Percentiles rank a stretch among this genome's conserved stretches.
phyloP scores from a whole-genome alignment of 2,329 filamentous ascomycete species.

The Cladophialophora immunda region DNA sequence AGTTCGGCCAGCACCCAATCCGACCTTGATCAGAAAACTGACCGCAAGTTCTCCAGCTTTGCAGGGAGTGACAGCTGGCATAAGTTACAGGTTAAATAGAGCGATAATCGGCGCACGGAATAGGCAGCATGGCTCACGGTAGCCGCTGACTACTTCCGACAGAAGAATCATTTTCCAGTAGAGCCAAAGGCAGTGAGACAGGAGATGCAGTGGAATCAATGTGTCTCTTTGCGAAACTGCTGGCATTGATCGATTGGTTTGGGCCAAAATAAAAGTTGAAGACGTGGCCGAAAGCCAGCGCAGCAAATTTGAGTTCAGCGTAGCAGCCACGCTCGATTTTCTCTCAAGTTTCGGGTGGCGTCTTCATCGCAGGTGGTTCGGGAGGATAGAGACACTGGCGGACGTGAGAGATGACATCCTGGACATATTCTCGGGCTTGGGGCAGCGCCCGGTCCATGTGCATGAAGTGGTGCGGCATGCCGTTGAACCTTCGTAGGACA shows the following conservation, averaged over 20 bases:
- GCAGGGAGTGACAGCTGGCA: neutral
- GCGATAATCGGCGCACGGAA: neutral
- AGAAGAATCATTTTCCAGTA: neutral
- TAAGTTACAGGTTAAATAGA: neutral
- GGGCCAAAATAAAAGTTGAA: neutral
- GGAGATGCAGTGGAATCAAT: neutral
- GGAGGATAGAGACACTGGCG: slow-evolving; percentile 36
- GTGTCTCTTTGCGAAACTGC: neutral
- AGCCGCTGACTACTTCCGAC: neutral
- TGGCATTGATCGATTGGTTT: neutral
- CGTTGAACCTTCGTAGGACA: slow-evolving; percentile 36
- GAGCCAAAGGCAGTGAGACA: neutral
- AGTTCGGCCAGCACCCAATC: neutral
- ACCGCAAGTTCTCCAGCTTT: neutral
- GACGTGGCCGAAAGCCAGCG: neutral
- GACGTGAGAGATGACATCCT: slow-evolving; percentile 39
- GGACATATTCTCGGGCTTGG: slow-evolving; percentile 40
- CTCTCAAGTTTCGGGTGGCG: slow-evolving; percentile 29
- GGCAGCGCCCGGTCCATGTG: slow-evolving; percentile 38
- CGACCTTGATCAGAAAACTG: neutral
- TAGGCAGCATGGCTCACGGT: neutral
- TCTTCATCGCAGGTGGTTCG: slow-evolving; percentile 7
- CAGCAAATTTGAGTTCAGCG: neutral
- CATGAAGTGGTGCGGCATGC: slow-evolving; percentile 41
- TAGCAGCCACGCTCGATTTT: neutral